Evolutionary conservation across 78 protist species (phyloP).

Genomic region (Monocercomonoides exilis): DNA sequence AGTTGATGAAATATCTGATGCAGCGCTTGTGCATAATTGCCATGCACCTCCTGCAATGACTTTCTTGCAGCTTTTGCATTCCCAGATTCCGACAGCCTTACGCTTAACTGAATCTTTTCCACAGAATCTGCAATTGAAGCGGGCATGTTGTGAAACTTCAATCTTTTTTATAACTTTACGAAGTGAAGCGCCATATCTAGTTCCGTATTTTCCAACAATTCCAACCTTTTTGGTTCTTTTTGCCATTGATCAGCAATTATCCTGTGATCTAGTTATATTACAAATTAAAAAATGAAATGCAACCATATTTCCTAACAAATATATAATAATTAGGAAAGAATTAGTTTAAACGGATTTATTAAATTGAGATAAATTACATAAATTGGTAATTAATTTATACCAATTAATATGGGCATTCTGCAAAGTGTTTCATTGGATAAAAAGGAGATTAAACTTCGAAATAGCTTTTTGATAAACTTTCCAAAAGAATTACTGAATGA

Average conservation of each 20-base stretch:
- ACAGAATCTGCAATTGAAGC: conserved; percentile 80
- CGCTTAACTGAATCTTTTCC: conserved; percentile 83
- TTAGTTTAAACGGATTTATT: too few relatives aligned
- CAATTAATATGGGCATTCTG: too few relatives aligned
- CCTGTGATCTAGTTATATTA: background rate
- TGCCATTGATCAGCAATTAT: background rate
- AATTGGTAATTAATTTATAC: too few relatives aligned
- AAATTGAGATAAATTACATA: too few relatives aligned
- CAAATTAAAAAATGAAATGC: too few relatives aligned
- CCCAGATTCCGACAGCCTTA: conserved; percentile 93
- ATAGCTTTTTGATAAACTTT: too few relatives aligned
- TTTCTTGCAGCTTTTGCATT: conserved; percentile 79
- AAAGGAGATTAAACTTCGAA: too few relatives aligned
- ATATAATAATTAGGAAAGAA: too few relatives aligned
- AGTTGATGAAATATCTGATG: background rate
- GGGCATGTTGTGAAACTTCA: conserved; percentile 84
- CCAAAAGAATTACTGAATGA: too few relatives aligned
- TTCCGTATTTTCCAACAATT: conserved; percentile 93
- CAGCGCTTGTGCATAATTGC: conserved; percentile 29
- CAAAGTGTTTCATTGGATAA: too few relatives aligned
- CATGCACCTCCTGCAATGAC: conserved; percentile 93
- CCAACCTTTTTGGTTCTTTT: conserved; percentile 96
- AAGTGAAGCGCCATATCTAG: conserved; percentile 95
- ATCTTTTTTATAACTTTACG: conserved; percentile 87
- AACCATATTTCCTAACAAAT: too few relatives aligned